phyloP scores from a whole-genome alignment of 208 protist species.

The Trypanosoma platydactyli region DNA sequence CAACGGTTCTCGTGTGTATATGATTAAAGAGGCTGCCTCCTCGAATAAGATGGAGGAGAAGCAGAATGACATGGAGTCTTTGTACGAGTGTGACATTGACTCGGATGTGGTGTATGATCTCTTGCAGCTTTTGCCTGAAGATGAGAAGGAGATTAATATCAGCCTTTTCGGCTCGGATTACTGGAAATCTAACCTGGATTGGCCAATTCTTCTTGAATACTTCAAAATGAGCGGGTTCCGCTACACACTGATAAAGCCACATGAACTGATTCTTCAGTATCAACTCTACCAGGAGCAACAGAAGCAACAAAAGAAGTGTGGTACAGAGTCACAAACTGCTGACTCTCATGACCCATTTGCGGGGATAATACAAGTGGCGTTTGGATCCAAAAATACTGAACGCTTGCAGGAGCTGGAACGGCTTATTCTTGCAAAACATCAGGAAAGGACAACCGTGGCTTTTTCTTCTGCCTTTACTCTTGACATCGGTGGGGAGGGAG shows the following conservation, averaged over 20 bases:
- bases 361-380: slow-evolving; percentile 30
- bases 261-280: slow-evolving; percentile 23
- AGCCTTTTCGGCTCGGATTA: slow-evolving; percentile 10
- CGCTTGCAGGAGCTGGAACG: slow-evolving; percentile 14
- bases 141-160: slow-evolving; percentile 27
- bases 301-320: not conserved
- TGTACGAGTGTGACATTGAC: not conserved
- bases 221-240: slow-evolving; percentile 24
- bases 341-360: slow-evolving; percentile 13
- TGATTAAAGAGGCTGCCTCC: not conserved
- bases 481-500: slow-evolving; percentile 15
- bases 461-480: slow-evolving; percentile 25
- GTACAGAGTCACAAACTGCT: not conserved
- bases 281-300: not conserved
- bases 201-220: slow-evolving; percentile 13
- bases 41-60: not conserved
- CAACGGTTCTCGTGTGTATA: slow-evolving; percentile 31
- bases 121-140: slow-evolving; percentile 4
- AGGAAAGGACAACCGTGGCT: slow-evolving; percentile 3
- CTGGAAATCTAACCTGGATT: slow-evolving; percentile 13
- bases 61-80: slow-evolving; percentile 12
- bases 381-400: slow-evolving; percentile 26
- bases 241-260: slow-evolving; percentile 30
- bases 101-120: slow-evolving; percentile 15
- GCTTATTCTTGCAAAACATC: slow-evolving; percentile 1